Evolutionary conservation across 768 basidiomycete species (phyloP), one percentile per base, ranked within the genome.

Genomic region (Kwoniella newhampshirensis): DNA sequence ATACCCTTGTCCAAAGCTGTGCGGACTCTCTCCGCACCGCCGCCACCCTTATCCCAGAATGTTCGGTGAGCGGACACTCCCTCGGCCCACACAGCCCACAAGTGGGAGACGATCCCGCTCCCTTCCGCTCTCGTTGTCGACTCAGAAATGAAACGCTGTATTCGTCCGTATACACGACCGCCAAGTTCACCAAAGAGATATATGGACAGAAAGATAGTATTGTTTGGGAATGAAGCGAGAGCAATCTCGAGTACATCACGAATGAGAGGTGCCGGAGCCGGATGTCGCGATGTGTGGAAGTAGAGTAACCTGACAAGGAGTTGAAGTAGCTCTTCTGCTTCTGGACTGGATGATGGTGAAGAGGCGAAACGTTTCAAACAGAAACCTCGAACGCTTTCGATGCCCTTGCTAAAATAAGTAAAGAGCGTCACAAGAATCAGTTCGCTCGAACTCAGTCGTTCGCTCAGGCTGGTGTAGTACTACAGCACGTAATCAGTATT

Each of bases 171-270:
- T 9, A 78, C 72, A 41, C 73, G 59, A 32, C 70, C 73, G 1
- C 72, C 60, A 1, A 68, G 47, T 63, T 78, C 77, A 37, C 74
- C 75, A 39, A 54, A 60, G 7, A 77, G 68, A 56, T 73, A 76
- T n/a, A 78, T 58, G 6, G 62, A 57, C 5, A 76, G 68, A 62
- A 80, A 77, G 7, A 69, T 48, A 7, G 76, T 77, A 60, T 79
- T 79, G 64, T 73, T 71, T 18, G 77, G 77, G 56, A 74, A 80
- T 9, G 50, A 43, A 1, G 43, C 41, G 25, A 78, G 63, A 3
- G 75, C 76, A 3, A 60, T 52, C 49, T 79, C 78, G 20, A 79
- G 65, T 2, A 73, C 50, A 4, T 59, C 55, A 0, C 79, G 66
- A 20, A 74, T 23, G 13, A 68, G 56, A 0, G 56, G 59, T 0